Evolutionary conservation across 352 stramenopile species (phyloP), one percentile per base, ranked within the genome.

Genomic region (Elongisporangium undulatum): DNA sequence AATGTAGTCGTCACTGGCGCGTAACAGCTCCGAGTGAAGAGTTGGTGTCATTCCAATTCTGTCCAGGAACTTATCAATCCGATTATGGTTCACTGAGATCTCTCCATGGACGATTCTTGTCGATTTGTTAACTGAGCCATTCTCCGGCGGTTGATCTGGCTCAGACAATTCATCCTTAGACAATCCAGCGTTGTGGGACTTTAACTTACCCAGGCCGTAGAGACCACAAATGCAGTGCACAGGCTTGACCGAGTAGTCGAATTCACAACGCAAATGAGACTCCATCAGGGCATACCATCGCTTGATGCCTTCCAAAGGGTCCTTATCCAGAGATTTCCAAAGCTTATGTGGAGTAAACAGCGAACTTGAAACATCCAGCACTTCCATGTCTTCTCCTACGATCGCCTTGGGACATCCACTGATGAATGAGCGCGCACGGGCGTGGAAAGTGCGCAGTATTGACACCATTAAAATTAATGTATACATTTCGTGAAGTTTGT

Each of bases 201-300:
- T 41, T 13, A 41, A 41, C 29, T 41, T 41, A 15, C 29, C 81
- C 16, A 94, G 58, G 0, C 85, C 82, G 49, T 89, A 94, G 5
- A 90, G 64, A 17, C 82, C 85, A 55, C 85, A 94, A 5, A 90
- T 52, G 56, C 85, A 92, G 41, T 72, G 74, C 19, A 79, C 67
- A 66, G 89, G 74, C 26, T 84, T 86, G 23, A 92, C 77, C 20
- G 82, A 89, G 54, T 91, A 90, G 55, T 92, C 80, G 50, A 92
- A 90, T 53, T 92, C 84, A 34, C 77, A 89, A 26, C 79, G 76
- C 49, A 93, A 65, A 55, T 93, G 84, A 15, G 84, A 90, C 68
- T 93, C 84, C 39, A 90, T 93, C 15, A 90, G 68, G n/a, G 81
- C 74, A 63, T 89, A 90, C 84, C 84, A 94, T 0, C 77, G 73